Conservation (phyloP, 345 rosid genomes). For the Lepidium aucheri region DNA sequence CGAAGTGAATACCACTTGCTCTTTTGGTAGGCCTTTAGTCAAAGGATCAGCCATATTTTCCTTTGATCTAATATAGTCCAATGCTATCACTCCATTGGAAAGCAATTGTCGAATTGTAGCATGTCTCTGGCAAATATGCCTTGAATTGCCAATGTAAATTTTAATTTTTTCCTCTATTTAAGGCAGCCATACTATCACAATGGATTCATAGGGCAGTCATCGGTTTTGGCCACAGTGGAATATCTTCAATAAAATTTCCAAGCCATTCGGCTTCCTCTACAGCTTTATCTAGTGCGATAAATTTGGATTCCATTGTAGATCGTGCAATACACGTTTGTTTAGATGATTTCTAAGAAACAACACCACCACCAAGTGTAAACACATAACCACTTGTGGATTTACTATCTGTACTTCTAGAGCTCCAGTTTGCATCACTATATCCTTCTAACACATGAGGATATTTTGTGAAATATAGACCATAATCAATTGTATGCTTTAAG, state of each 20-base stretch:
- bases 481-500: background rate
- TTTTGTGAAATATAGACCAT: background rate
- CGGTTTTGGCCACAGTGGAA: background rate
- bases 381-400: background rate
- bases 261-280: background rate
- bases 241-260: background rate
- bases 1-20: background rate
- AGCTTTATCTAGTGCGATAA: background rate
- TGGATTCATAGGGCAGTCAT: background rate
- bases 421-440: background rate
- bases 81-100: background rate
- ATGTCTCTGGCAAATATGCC: background rate
- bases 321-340: background rate
- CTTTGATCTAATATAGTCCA: background rate
- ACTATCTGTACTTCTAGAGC: background rate
- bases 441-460: background rate
- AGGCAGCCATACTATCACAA: background rate
- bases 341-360: background rate
- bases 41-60: background rate
- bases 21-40: background rate
- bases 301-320: background rate
- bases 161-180: background rate
- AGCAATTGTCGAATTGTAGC: background rate
- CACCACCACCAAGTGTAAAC: background rate
- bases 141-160: background rate